phyloP scores from a whole-genome alignment of 2,329 filamentous ascomycete species.

The Fusarium lateritium region DNA sequence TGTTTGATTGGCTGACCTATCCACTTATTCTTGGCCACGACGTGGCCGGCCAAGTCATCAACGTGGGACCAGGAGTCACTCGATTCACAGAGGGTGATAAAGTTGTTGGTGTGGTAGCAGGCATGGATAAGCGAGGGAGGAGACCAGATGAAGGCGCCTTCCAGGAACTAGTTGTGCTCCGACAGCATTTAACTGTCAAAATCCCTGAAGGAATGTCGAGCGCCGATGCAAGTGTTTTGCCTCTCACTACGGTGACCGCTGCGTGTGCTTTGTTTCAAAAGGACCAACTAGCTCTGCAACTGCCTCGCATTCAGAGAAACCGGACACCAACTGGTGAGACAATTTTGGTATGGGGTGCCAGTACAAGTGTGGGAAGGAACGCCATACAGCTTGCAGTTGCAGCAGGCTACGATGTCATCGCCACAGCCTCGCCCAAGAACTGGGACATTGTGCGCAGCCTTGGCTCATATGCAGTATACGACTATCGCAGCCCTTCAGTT shows the following conservation, averaged over 20 bases:
- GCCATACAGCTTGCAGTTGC: slow-evolving; percentile 10
- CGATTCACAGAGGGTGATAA: background rate
- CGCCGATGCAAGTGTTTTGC: slow-evolving; percentile 6
- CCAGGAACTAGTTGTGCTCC: slow-evolving; percentile 1
- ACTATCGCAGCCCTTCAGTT: background rate
- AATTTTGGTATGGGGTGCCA: slow-evolving; percentile 6
- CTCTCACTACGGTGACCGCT: background rate
- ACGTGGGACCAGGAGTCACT: background rate
- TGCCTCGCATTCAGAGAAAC: fast-evolving
- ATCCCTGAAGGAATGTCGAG: background rate
- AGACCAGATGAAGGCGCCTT: slow-evolving; percentile 7
- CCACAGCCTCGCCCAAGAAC: background rate
- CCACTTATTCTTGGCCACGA: slow-evolving; percentile 21
- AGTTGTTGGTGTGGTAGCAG: background rate
- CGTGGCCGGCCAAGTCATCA: slow-evolving; percentile 2
- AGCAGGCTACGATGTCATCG: slow-evolving; percentile 4
- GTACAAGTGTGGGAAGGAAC: slow-evolving; percentile 11
- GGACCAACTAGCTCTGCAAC: background rate
- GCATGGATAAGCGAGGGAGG: slow-evolving; percentile 17
- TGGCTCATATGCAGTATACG: background rate
- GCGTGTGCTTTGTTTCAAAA: slow-evolving; percentile 2
- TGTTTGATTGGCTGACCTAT: slow-evolving; percentile 24
- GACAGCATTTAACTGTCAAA: background rate
- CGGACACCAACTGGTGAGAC: background rate
- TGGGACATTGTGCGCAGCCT: background rate